A percentile compares a stretch with the other conserved stretches of the same genome.
phyloP scores from a whole-genome alignment of 257 asterid genomes.

The Solanum lignicaule region DNA sequence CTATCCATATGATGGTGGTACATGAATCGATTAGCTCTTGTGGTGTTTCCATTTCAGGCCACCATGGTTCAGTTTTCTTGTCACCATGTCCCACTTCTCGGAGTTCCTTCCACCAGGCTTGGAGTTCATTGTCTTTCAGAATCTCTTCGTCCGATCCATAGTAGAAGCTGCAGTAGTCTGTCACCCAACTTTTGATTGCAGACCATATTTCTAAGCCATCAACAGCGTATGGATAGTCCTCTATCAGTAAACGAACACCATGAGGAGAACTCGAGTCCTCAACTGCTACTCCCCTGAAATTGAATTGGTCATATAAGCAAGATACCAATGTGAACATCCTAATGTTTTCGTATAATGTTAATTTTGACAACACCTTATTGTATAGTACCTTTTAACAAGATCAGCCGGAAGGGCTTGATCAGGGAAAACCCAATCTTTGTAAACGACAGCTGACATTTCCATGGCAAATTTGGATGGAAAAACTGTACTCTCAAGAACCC shows the following conservation, averaged over 20 bases:
- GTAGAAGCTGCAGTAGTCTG: constrained; percentile 1
- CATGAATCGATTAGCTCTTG: constrained; percentile 47
- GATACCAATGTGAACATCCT: background rate
- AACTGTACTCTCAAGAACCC: background rate
- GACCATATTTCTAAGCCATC: constrained; percentile 80
- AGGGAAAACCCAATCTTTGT: constrained; percentile 20
- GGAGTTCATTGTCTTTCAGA: constrained; percentile 16
- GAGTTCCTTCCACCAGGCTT: background rate
- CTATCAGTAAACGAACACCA: background rate
- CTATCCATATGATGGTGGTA: constrained; percentile 67
- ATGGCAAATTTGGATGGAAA: background rate
- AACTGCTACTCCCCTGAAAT: background rate
- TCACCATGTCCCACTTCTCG: constrained; percentile 56
- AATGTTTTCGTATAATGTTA: background rate
- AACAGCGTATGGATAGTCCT: constrained; percentile 18
- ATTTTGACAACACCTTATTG: background rate
- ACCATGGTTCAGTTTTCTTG: constrained; percentile 36
- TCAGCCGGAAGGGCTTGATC: constrained; percentile 7
- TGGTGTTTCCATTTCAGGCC: constrained; percentile 4
- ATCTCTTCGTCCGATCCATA: constrained; percentile 33
- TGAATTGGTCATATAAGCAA: background rate
- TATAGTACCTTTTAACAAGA: constrained; percentile 19
- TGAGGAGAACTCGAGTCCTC: background rate
- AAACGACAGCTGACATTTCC: background rate
- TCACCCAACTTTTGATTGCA: constrained; percentile 66